These are phyloP conservation scores for Tuber umbilicatum DNA, from an alignment of 495 filamentous ascomycete species.

Conservation along the genomic window DNA sequence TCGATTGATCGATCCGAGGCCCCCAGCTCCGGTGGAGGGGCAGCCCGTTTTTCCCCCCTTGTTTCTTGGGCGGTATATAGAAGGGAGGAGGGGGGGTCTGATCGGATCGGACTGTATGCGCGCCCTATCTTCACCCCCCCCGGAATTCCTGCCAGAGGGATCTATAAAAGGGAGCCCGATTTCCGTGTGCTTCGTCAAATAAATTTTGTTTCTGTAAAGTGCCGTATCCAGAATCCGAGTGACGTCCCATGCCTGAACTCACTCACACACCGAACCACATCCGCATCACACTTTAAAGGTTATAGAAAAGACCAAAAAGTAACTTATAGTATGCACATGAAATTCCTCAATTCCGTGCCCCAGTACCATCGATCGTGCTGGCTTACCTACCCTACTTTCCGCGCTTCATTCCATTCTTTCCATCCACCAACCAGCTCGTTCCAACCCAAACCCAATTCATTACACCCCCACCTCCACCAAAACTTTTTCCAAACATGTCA, in stretches of 20 bases:
- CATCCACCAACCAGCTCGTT: background rate
- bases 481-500: background rate
- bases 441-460: background rate
- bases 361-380: background rate
- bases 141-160: background rate
- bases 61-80: too few species aligned
- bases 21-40: too few species aligned
- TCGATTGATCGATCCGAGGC: too few species aligned
- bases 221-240: background rate
- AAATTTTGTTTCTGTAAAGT: too few species aligned
- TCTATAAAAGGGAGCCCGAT: too few species aligned
- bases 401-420: background rate
- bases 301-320: background rate
- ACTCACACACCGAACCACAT: too few species aligned
- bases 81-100: too few species aligned
- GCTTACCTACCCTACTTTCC: background rate
- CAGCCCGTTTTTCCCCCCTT: too few species aligned
- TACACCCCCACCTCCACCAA: background rate
- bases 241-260: background rate
- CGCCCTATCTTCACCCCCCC: background rate
- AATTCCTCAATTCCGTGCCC: background rate
- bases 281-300: background rate
- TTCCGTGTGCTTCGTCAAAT: too few species aligned
- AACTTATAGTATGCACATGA: constrained; percentile 13
- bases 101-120: too few species aligned